These are phyloP conservation scores for Aspergillus jensenii DNA, from an alignment of 2,329 filamentous ascomycete genomes.

Conservation along the genomic window DNA sequence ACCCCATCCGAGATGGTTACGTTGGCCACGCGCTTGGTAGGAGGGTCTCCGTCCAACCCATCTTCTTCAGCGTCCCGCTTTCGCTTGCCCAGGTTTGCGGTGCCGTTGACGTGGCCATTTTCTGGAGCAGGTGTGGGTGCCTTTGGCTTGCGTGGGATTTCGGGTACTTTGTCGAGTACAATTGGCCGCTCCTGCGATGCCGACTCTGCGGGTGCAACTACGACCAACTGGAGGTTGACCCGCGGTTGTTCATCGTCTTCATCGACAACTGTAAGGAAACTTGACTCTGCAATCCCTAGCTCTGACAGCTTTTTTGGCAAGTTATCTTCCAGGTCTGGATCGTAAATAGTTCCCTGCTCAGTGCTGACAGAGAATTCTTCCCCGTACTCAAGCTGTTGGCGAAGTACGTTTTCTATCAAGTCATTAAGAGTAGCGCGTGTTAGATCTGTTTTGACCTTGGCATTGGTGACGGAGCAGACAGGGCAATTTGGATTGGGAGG, in stretches of 20 bases:
- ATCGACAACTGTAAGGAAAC: slow-evolving; percentile 80
- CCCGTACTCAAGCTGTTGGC: slow-evolving; percentile 69
- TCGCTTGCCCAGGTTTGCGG: slow-evolving; percentile 31
- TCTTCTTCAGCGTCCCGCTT: slow-evolving; percentile 49
- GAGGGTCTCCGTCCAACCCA: slow-evolving; percentile 38
- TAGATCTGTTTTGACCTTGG: slow-evolving; percentile 66
- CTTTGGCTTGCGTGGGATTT: slow-evolving; percentile 51
- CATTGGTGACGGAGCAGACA: slow-evolving; percentile 75
- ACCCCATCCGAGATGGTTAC: slow-evolving; percentile 41
- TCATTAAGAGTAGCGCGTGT: slow-evolving; percentile 73
- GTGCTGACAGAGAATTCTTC: slow-evolving; percentile 79
- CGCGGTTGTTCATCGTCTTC: slow-evolving; percentile 68
- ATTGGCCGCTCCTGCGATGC: slow-evolving; percentile 42
- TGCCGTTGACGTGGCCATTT: slow-evolving; percentile 29
- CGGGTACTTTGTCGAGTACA: slow-evolving; percentile 37
- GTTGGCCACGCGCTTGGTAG: slow-evolving; percentile 40
- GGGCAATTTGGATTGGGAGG: slow-evolving; percentile 78
- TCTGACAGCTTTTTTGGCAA: slow-evolving; percentile 75
- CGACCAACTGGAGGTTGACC: slow-evolving; percentile 71
- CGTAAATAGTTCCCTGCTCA: slow-evolving; percentile 77
- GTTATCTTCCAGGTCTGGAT: slow-evolving; percentile 85
- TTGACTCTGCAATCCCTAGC: slow-evolving; percentile 70
- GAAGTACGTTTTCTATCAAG: slow-evolving; percentile 73
- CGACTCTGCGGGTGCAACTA: slow-evolving; percentile 39
- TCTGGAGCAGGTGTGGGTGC: slow-evolving; percentile 28